Evolutionary conservation across 2,329 filamentous ascomycete genomes (phyloP).

Genomic region (Pseudogymnoascus sp.): DNA sequence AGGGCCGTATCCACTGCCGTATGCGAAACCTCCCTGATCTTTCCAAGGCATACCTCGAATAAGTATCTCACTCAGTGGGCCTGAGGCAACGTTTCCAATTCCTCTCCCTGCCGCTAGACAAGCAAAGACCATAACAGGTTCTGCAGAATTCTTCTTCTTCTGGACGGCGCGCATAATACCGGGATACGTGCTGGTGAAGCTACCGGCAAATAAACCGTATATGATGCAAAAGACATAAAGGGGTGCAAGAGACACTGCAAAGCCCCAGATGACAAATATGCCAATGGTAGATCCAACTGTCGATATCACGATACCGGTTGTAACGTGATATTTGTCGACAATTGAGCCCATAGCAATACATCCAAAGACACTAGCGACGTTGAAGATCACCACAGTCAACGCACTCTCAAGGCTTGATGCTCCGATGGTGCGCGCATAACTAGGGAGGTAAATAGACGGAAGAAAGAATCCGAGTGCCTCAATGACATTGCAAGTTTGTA

Average conservation of each 20-base stretch:
- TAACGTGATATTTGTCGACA: slow-evolving; percentile 32
- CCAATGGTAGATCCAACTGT: slow-evolving; percentile 38
- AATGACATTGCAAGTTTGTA: slow-evolving; percentile 39
- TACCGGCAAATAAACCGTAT: slow-evolving; percentile 46
- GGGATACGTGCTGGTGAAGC: slow-evolving; percentile 42
- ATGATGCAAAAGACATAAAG: slow-evolving; percentile 39
- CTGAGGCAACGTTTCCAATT: slow-evolving; percentile 19
- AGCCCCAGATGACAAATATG: slow-evolving; percentile 43
- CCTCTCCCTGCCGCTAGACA: slow-evolving; percentile 22
- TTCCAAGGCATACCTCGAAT: slow-evolving; percentile 14
- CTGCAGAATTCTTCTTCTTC: slow-evolving; percentile 18
- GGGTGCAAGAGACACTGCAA: slow-evolving; percentile 34
- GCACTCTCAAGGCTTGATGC: slow-evolving; percentile 33
- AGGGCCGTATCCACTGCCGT: slow-evolving; percentile 20
- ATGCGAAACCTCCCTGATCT: slow-evolving; percentile 17
- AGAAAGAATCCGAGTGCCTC: slow-evolving; percentile 43
- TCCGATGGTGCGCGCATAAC: slow-evolving; percentile 35
- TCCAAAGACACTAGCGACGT: slow-evolving; percentile 36
- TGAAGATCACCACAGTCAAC: slow-evolving; percentile 38
- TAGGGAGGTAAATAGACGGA: slow-evolving; percentile 40
- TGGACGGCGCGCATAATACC: slow-evolving; percentile 25
- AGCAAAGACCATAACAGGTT: slow-evolving; percentile 27
- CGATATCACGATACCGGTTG: slow-evolving; percentile 36
- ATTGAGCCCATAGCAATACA: slow-evolving; percentile 36
- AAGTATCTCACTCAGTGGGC: slow-evolving; percentile 20